phyloP scores from a whole-genome alignment of 371 early-diverging fungal species.

The Amoeboaphelidium occidentale region DNA sequence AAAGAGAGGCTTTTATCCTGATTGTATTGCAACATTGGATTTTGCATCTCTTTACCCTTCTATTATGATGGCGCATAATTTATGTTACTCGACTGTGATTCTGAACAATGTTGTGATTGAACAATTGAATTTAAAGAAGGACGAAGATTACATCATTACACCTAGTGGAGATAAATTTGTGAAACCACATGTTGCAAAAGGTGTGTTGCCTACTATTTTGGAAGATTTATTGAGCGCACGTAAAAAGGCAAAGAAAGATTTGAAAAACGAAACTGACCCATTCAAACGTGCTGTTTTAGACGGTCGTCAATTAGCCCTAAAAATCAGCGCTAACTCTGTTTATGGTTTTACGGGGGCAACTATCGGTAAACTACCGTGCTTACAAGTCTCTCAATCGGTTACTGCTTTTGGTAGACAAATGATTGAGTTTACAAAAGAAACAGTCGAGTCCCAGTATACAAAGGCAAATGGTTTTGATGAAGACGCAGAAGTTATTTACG shows the following conservation, averaged over 20 bases:
- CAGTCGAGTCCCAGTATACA: constrained; percentile 64
- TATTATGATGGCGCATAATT: constrained; percentile 99
- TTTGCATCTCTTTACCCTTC: constrained; percentile 98
- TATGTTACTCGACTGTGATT: constrained; percentile 94
- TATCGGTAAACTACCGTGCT: constrained; percentile 87
- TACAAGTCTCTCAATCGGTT: constrained; percentile 95
- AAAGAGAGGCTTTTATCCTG: constrained; percentile 78
- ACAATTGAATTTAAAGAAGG: constrained; percentile 33
- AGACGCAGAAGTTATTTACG: constrained; percentile 91
- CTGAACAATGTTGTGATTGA: constrained; percentile 24
- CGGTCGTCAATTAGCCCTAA: constrained; percentile 94
- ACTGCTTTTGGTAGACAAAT: constrained; percentile 96
- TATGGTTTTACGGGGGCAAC: constrained; percentile 99
- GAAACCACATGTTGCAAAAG: constrained; percentile 40
- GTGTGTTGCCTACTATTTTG: constrained; percentile 84
- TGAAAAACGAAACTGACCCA: constrained; percentile 62
- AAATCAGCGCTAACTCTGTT: constrained; percentile 97
- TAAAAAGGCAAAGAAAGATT: constrained; percentile 78
- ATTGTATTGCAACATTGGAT: constrained; percentile 96
- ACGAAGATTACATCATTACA: constrained; percentile 59
- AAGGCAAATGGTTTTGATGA: constrained; percentile 63
- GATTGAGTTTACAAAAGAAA: constrained; percentile 79
- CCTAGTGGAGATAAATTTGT: constrained; percentile 78
- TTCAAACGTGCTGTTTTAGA: constrained; percentile 79
- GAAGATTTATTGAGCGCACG: constrained; percentile 79